Conservation (phyloP, 1,284 basidiomycete species). For the Pholiota adiposa region DNA sequence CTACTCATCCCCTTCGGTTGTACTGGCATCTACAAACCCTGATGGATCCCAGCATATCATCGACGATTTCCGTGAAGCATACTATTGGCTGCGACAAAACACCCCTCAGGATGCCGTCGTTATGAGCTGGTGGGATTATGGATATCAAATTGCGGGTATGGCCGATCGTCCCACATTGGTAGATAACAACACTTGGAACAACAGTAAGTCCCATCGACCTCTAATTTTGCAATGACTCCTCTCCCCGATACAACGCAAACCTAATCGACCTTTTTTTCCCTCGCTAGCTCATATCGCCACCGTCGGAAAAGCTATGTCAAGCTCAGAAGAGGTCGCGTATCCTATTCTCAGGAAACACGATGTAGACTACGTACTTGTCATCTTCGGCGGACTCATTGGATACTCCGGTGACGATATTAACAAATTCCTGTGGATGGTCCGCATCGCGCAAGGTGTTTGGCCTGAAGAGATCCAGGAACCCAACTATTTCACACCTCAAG, state of each 20-base stretch:
- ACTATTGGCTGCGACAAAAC: slow-evolving; percentile 98
- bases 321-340: slow-evolving; percentile 93
- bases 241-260: slow-evolving; percentile 11
- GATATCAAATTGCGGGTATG: slow-evolving; percentile 99
- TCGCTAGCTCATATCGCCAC: slow-evolving; percentile 88
- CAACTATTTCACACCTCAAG: slow-evolving; percentile 92
- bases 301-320: slow-evolving; percentile 97
- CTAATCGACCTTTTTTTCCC: slow-evolving; percentile 5
- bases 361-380: slow-evolving; percentile 96
- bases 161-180: slow-evolving; percentile 97
- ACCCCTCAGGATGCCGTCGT: slow-evolving; percentile 91
- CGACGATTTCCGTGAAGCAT: slow-evolving; percentile 99
- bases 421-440: slow-evolving; percentile 99
- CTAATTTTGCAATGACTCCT: slow-evolving; percentile 2
- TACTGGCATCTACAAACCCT: slow-evolving; percentile 79
- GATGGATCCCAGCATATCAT: slow-evolving; percentile 96
- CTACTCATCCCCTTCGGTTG: slow-evolving; percentile 98
- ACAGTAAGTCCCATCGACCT: slow-evolving; percentile 67
- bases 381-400: slow-evolving; percentile 96
- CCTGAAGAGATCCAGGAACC: slow-evolving; percentile 96
- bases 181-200: slow-evolving; percentile 99
- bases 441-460: slow-evolving; percentile 98
- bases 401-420: slow-evolving; percentile 99
- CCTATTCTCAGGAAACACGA: slow-evolving; percentile 97
- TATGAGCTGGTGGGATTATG: slow-evolving; percentile 99